Percentiles rank a stretch among this genome's conserved stretches.
These are phyloP conservation scores for Conringia planisiliqua DNA, from an alignment of 345 rosid species.

Conservation along the genomic window DNA sequence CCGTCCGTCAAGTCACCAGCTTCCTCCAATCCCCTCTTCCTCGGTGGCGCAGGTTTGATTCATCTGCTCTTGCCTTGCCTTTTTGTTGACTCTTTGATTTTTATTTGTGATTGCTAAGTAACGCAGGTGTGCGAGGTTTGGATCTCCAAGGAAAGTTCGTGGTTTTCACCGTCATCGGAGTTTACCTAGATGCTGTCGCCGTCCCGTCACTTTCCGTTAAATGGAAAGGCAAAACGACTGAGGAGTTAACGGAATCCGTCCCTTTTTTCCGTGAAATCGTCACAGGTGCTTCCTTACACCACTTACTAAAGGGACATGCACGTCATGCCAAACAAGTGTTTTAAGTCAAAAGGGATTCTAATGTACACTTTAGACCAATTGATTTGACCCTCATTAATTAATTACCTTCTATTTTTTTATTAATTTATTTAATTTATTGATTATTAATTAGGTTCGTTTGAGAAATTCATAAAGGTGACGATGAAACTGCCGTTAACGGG, in stretches of 20 bases:
- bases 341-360: not conserved
- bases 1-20: conserved; percentile 67
- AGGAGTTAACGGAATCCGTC: conserved; percentile 56
- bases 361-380: too few relatives aligned
- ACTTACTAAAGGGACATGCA: not conserved
- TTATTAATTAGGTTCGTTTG: conserved; percentile 44
- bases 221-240: conserved; percentile 62
- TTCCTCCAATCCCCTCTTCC: conserved; percentile 55
- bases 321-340: not conserved
- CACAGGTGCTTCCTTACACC: conserved; percentile 44
- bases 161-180: conserved; percentile 76
- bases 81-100: not conserved
- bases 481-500: conserved; percentile 69
- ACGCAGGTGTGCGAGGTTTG: conserved; percentile 72
- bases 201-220: conserved; percentile 51
- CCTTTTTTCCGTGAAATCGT: conserved; percentile 78
- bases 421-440: not conserved
- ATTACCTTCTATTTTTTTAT: too few relatives aligned
- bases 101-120: not conserved
- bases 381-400: not conserved
- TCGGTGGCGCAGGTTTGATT: conserved; percentile 73
- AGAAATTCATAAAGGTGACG: conserved; percentile 61
- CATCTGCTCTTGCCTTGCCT: not conserved
- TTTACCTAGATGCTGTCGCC: conserved; percentile 62
- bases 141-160: conserved; percentile 71